Evolutionary conservation across 139 green algal species (phyloP).

Genomic region (Desmodesmus armatus): DNA sequence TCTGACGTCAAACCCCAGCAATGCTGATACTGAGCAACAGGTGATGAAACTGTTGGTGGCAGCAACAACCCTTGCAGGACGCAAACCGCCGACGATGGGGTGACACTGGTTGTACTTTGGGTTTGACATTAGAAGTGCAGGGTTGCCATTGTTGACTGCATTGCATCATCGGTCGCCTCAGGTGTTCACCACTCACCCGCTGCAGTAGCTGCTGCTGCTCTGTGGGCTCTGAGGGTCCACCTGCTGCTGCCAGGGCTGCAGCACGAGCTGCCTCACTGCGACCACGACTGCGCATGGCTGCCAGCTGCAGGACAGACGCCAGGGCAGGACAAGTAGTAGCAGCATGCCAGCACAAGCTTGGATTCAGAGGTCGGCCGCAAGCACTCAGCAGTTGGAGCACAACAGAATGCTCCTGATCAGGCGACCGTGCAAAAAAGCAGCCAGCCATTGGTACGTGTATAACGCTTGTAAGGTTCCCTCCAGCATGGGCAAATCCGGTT

Average conservation of each 20-base stretch:
- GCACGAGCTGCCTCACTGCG: not conserved
- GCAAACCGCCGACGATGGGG: not conserved
- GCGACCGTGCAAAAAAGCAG: no score
- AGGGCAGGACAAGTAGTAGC: no score
- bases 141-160: not conserved
- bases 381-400: no score
- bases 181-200: not conserved
- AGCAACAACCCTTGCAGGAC: not conserved
- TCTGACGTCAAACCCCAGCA: no score
- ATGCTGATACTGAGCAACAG: no score
- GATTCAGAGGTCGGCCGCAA: no score
- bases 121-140: not conserved
- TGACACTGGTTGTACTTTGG: not conserved
- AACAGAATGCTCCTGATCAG: no score
- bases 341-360: no score
- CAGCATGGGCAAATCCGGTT: no score
- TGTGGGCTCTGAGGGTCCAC: constrained; percentile 4
- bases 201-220: not conserved
- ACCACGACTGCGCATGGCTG: not conserved
- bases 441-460: no score
- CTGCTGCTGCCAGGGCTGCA: not conserved
- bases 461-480: no score
- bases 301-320: no score
- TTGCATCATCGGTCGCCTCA: not conserved
- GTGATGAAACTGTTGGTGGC: not conserved